Evolutionary conservation across 768 basidiomycete genomes (phyloP).

Genomic region (Macrocybe gigantea): DNA sequence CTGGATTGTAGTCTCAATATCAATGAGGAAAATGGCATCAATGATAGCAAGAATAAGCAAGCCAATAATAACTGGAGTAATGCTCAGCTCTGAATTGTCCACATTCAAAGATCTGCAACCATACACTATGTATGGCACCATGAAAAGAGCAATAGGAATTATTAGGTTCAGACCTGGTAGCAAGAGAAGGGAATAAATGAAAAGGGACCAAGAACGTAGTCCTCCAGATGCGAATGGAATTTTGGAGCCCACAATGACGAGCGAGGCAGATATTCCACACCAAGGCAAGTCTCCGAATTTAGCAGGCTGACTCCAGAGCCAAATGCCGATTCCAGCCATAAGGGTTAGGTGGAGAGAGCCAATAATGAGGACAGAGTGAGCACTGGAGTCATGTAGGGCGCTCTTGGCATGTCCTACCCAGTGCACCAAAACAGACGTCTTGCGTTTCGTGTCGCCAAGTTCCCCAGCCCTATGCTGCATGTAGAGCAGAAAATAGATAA

Average conservation of each 20-base stretch:
- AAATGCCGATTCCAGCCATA: conserved; percentile 14
- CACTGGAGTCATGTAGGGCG: background rate
- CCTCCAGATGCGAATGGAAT: background rate
- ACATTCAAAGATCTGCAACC: background rate
- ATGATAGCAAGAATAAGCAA: background rate
- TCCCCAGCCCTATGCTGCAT: conserved; percentile 5
- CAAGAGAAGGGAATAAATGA: background rate
- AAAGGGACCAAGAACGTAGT: background rate
- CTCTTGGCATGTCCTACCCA: background rate
- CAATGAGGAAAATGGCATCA: background rate
- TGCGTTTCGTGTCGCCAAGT: background rate
- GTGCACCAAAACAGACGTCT: background rate
- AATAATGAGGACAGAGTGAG: conserved; percentile 4
- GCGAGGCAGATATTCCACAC: background rate
- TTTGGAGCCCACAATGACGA: background rate
- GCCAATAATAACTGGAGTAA: background rate
- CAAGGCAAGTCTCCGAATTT: conserved; percentile 5
- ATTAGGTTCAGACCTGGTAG: background rate
- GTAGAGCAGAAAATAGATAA: conserved; percentile 12
- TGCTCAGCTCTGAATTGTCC: background rate
- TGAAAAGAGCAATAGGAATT: background rate
- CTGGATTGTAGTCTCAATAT: background rate
- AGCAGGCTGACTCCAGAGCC: conserved; percentile 12
- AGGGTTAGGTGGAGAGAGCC: conserved; percentile 14
- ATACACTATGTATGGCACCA: background rate